Conservation (phyloP, 2,329 filamentous ascomycete genomes). For the Tolypocladium ovalisporum region DNA sequence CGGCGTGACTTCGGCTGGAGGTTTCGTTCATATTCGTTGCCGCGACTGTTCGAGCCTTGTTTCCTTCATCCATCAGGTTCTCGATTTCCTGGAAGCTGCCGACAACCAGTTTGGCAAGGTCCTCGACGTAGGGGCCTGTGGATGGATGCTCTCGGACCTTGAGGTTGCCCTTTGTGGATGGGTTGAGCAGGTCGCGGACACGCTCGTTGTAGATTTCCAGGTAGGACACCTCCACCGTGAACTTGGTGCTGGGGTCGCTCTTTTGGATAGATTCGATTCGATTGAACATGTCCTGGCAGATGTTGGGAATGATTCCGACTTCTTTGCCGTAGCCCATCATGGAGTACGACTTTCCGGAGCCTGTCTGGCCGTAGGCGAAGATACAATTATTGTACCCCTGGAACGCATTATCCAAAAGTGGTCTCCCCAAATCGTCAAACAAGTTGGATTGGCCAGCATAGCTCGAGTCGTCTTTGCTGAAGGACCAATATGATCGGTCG, state of each 20-base stretch:
- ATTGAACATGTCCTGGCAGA: constrained; percentile 96
- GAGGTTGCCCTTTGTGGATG: constrained; percentile 87
- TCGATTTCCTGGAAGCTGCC: constrained; percentile 93
- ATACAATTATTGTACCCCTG: constrained; percentile 99
- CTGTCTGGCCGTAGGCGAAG: constrained; percentile 96
- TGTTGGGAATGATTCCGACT: constrained; percentile 88
- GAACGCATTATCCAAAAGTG: constrained; percentile 94
- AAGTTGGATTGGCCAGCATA: constrained; percentile 88
- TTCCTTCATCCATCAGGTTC: constrained; percentile 96
- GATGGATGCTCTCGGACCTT: constrained; percentile 97
- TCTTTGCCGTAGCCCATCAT: constrained; percentile 99
- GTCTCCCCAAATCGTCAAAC: constrained; percentile 77
- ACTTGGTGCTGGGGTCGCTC: constrained; percentile 69
- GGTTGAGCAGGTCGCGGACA: constrained; percentile 90
- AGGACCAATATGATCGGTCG: constrained; percentile 97
- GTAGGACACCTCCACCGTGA: constrained; percentile 96
- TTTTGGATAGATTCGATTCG: constrained; percentile 61
- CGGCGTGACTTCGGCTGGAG: constrained; percentile 93
- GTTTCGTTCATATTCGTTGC: constrained; percentile 99
- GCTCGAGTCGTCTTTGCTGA: constrained; percentile 66
- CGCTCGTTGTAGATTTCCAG: constrained; percentile 99
- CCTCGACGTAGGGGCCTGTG: constrained; percentile 95
- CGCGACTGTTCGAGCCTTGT: constrained; percentile 94
- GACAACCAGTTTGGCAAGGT: constrained; percentile 90
- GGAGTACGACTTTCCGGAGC: constrained; percentile 96